Evolutionary conservation across 805 yeast genomes (phyloP).

Genomic region (Kluyveromyces lactis): DNA sequence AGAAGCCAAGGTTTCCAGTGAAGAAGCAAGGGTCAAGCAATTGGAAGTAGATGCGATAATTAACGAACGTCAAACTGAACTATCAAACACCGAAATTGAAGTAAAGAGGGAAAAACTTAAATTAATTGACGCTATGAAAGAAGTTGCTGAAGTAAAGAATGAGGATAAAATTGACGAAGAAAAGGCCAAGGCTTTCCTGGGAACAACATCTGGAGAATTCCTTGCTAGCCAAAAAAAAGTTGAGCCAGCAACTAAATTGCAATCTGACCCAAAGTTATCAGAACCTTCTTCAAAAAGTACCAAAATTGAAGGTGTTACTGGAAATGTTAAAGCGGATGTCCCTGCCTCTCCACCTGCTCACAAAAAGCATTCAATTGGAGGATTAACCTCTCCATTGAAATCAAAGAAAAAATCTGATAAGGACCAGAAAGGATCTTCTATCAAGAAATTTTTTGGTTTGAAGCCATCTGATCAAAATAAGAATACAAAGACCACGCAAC

Average conservation of each 20-base stretch:
- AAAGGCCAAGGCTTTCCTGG: conserved; percentile 25
- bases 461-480: not conserved
- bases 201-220: conserved; percentile 25
- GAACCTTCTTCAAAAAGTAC: conserved; percentile 1
- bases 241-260: conserved; percentile 10
- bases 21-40: conserved; percentile 31
- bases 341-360: conserved; percentile 2
- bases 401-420: not conserved
- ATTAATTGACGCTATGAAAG: conserved; percentile 30
- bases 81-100: conserved; percentile 28
- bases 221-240: conserved; percentile 14
- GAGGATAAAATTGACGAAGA: conserved; percentile 25
- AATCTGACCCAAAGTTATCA: conserved; percentile 6
- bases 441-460: conserved; percentile 2
- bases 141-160: conserved; percentile 33
- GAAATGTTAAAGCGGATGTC: conserved; percentile 3
- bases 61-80: conserved; percentile 31
- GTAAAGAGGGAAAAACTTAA: conserved; percentile 30
- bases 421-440: not conserved
- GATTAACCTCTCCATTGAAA: not conserved
- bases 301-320: conserved; percentile 6
- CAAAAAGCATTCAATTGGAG: conserved; percentile 10
- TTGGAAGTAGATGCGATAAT: conserved; percentile 32
- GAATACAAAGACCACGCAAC: too few species aligned
- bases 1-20: conserved; percentile 26